Conservation (phyloP, 139 green algal genomes). For the Micromonas pusilla region DNA sequence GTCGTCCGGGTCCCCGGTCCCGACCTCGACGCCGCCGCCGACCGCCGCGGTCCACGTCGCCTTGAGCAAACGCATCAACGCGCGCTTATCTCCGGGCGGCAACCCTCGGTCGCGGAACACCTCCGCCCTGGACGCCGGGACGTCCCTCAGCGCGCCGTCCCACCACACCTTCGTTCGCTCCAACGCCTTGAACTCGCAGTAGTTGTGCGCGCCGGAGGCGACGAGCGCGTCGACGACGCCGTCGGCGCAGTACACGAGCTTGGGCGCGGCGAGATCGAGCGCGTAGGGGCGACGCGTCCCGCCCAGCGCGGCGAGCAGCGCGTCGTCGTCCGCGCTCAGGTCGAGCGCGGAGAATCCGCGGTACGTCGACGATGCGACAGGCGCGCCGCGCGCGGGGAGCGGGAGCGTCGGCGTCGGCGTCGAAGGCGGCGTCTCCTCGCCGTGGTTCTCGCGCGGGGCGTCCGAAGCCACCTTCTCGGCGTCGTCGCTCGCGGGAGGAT, state of each 20-base stretch:
- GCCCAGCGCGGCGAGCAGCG: slow-evolving; percentile 1
- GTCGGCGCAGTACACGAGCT: slow-evolving; percentile 66
- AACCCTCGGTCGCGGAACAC: slow-evolving; percentile 70
- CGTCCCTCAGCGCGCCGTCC: slow-evolving; percentile 30
- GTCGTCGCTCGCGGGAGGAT: no score
- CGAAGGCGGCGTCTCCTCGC: neutral
- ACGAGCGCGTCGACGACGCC: slow-evolving; percentile 65
- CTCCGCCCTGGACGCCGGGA: slow-evolving; percentile 63
- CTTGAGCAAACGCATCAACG: slow-evolving; percentile 71
- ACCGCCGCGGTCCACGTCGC: slow-evolving; percentile 31
- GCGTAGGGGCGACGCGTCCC: neutral
- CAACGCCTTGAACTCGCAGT: slow-evolving; percentile 61
- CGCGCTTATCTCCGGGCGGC: slow-evolving; percentile 58
- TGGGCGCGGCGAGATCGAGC: slow-evolving; percentile 55
- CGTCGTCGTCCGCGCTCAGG: neutral
- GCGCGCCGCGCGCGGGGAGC: neutral
- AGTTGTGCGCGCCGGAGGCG: slow-evolving; percentile 60
- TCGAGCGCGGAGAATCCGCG: no score
- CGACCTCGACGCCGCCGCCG: neutral
- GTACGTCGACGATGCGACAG: neutral
- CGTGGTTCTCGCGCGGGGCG: no score
- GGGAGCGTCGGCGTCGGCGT: neutral
- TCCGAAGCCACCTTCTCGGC: no score
- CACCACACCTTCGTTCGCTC: slow-evolving; percentile 47
- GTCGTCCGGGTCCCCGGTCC: slow-evolving; percentile 5